phyloP scores from a whole-genome alignment of 495 filamentous ascomycete species.

The Xylona heveae region DNA sequence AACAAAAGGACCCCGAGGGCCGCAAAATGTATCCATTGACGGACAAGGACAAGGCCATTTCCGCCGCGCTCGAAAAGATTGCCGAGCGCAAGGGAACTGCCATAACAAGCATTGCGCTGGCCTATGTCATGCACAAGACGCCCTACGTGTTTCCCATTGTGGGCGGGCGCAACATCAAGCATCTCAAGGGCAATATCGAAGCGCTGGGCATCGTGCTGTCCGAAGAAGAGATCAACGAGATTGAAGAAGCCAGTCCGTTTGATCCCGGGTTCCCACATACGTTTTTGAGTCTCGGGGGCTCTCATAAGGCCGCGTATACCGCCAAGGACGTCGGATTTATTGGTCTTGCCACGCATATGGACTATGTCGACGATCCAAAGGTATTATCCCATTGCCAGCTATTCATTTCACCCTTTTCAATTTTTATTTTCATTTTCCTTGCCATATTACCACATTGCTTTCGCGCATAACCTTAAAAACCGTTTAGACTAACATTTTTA shows the following conservation, averaged over 20 bases:
- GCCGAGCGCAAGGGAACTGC: conserved; percentile 27
- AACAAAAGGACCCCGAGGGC: conserved; percentile 14
- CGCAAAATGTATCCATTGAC: conserved; percentile 13
- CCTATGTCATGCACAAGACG: conserved; percentile 53
- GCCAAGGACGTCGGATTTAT: too few species aligned
- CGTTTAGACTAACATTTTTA: too few species aligned
- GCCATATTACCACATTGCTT: too few species aligned
- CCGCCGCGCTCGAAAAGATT: conserved; percentile 32
- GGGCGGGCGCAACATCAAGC: conserved; percentile 41
- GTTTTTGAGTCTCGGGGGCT: neutral
- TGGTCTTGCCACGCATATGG: too few species aligned
- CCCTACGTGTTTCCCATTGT: conserved; percentile 62
- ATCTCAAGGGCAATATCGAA: conserved; percentile 48
- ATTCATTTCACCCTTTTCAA: too few species aligned
- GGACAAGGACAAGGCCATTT: conserved; percentile 29
- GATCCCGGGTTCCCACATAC: neutral
- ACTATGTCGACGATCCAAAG: too few species aligned
- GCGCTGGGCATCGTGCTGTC: conserved; percentile 33
- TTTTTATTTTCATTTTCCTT: too few species aligned
- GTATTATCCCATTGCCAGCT: too few species aligned
- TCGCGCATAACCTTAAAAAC: too few species aligned
- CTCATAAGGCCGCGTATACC: too few species aligned
- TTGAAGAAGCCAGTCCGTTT: conserved; percentile 23
- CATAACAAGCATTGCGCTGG: conserved; percentile 34
- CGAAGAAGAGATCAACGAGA: conserved; percentile 39